Evolutionary conservation across 1,284 basidiomycete genomes (phyloP), one percentile per base, ranked within the genome.

Genomic region (Earliella scabrosa): DNA sequence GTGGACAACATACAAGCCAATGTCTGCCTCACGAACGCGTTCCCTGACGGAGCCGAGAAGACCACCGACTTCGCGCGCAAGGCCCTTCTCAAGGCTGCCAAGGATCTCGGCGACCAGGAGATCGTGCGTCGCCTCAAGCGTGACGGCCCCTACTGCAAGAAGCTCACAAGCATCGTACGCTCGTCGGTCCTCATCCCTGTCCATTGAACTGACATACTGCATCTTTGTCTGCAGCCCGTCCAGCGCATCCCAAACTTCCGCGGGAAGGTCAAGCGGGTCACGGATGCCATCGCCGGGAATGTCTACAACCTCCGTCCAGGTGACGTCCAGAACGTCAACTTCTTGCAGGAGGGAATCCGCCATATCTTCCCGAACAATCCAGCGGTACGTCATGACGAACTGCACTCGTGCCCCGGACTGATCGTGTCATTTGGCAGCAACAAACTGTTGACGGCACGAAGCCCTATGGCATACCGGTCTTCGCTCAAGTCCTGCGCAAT

Each of bases 391-490:
- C n/a, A 5, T 5, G 5, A 5, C 16, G 5, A 9, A 5, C 8
- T 36, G 16, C n/a, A 36, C n/a, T 36, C 10, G 10, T 5, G 5
- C 5, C n/a, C 9, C 9, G 10, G 5, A n/a, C 35, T 36, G 16
- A 36, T n/a, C n/a, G n/a, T 5, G 5, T 13, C 16, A 36, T 5
- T n/a, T 21, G 20, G 11, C 24, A 51, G 50, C 49, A 49, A 5
- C n/a, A 43, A 16, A 45, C 18, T 16, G 14, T 49, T 31, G 23
- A 26, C 21, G 26, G 14, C 4, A 4, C 20, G 21, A 32, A 40
- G 41, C 46, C 51, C 8, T 58, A 36, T 36, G 23, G 23, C 6
- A 40, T 27, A 1, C 46, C 39, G 3, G 29, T 58, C 23, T 53
- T 58, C 23, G 29, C 39, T 2, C 35, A 52, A n/a, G 34, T 24